A percentile compares a stretch with the other conserved stretches of the same genome.
phyloP scores from a whole-genome alignment of 257 asterid genomes.

The Solanum tarapatanum region DNA sequence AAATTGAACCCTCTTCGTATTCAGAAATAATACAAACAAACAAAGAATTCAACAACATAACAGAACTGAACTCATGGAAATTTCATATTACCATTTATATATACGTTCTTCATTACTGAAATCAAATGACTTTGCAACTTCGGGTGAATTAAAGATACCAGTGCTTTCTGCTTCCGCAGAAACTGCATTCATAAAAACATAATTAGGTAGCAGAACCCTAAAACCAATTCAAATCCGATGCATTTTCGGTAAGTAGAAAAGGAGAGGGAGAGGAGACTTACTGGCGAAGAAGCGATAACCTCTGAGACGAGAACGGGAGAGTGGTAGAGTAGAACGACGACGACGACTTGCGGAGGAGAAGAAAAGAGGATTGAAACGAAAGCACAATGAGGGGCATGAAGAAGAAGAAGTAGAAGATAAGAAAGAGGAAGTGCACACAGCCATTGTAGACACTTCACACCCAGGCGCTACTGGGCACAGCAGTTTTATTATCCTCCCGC shows the following conservation, averaged over 20 bases:
- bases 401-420: conserved; percentile 34
- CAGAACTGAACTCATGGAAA: neutral
- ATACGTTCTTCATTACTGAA: conserved; percentile 81
- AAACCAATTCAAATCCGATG: neutral
- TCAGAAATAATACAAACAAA: neutral
- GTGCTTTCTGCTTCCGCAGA: conserved; percentile 35
- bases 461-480: neutral
- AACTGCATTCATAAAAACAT: conserved; percentile 36
- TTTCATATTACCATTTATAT: conserved; percentile 54
- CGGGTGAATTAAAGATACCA: conserved; percentile 67
- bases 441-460: neutral
- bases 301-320: conserved; percentile 20
- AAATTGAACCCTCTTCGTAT: neutral
- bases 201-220: neutral
- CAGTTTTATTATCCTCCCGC: neutral
- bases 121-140: conserved; percentile 72
- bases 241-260: conserved; percentile 13
- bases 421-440: neutral
- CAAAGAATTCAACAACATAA: neutral
- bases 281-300: neutral
- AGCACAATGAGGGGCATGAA: conserved; percentile 42
- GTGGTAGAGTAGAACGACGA: conserved; percentile 33
- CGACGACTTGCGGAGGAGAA: conserved; percentile 36
- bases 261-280: neutral
- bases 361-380: conserved; percentile 39